Evolutionary conservation across 2,329 filamentous ascomycete genomes (phyloP), one percentile per base, ranked within the genome.

Genomic region (Boeremia lycopersici): DNA sequence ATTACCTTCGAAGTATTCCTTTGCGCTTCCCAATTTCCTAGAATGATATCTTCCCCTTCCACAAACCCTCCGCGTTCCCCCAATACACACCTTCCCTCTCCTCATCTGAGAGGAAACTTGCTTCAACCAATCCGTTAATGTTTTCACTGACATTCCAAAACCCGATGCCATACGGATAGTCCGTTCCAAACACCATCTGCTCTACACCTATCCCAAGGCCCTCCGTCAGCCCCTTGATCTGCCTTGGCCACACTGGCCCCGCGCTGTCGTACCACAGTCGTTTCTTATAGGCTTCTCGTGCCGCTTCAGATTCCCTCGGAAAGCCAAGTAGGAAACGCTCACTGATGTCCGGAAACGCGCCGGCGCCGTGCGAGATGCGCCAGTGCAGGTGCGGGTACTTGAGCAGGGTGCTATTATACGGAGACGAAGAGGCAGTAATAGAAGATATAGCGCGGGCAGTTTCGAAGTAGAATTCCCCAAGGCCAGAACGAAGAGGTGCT

Each of bases 261-360:
- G 74, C 73, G 25, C 64, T 72, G 47, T 76, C 73, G 45, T 75
- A 76, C 71, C 71, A 76, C 31, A 72, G 70, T 26, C 72, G 62
- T 2, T 56, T 53, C 33, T 64, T 68, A 51, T 71, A 74, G 3
- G 63, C 64, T 48, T 66, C 63, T n/a, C 65, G 59, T 11, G 68
- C 64, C 11, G 61, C 64, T 1, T 62, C 62, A 0, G 71, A 55
- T 6, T 67, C 63, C 0, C 61, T 44, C 0, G 71, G 64, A 44
- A 75, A 69, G 7, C 69, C 65, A 7, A 74, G 61, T 7, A 76
- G 44, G 39, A 75, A 75, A 15, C 72, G 66, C 44, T 71, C 68
- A 2, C 65, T 64, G 28, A 74, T 74, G 41, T 73, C 71, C 0
- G 72, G 71, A 38, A 75, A 75, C 2, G 71, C 71, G 26, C 72